Evolutionary conservation across 2,329 filamentous ascomycete genomes (phyloP).

Genomic region (Macrophomina tecta): DNA sequence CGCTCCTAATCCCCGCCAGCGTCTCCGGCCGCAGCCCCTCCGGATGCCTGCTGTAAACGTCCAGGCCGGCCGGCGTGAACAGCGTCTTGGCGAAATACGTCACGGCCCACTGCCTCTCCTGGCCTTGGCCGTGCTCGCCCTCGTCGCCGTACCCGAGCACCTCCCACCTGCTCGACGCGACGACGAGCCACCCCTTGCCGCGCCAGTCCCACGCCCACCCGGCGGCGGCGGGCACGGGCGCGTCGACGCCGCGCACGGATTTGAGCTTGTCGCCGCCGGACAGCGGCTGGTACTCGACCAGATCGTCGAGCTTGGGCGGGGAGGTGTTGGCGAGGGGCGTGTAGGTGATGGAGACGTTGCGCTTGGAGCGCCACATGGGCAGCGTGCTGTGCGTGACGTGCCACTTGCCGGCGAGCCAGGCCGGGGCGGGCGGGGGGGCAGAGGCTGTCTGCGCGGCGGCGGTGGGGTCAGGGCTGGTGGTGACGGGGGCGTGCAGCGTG

Average conservation of each 20-base stretch:
- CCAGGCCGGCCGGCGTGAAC: constrained; percentile 82
- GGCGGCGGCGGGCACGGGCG: constrained; percentile 24
- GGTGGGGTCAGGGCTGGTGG: constrained; percentile 8
- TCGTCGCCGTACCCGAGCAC: constrained; percentile 71
- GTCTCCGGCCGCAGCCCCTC: constrained; percentile 66
- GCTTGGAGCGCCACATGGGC: constrained; percentile 77
- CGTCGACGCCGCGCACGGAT: constrained; percentile 33
- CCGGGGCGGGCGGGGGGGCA: constrained; percentile 42
- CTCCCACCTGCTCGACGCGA: constrained; percentile 81
- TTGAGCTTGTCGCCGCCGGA: constrained; percentile 66
- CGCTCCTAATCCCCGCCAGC: constrained; percentile 62
- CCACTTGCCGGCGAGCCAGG: constrained; percentile 43
- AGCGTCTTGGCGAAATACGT: constrained; percentile 85
- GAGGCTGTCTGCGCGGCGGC: background rate
- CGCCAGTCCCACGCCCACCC: constrained; percentile 71
- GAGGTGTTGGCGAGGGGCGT: constrained; percentile 52
- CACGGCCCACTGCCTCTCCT: constrained; percentile 67
- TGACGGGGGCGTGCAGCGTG: constrained; percentile 28
- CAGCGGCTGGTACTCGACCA: constrained; percentile 74
- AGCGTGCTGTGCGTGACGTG: constrained; percentile 48
- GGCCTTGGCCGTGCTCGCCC: background rate
- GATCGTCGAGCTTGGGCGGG: constrained; percentile 65
- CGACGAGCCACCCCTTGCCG: constrained; percentile 74
- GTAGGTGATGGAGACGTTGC: constrained; percentile 83
- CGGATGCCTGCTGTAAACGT: constrained; percentile 72